Conservation (phyloP, 306 rosid genomes). For the Cucumis hystrix region DNA sequence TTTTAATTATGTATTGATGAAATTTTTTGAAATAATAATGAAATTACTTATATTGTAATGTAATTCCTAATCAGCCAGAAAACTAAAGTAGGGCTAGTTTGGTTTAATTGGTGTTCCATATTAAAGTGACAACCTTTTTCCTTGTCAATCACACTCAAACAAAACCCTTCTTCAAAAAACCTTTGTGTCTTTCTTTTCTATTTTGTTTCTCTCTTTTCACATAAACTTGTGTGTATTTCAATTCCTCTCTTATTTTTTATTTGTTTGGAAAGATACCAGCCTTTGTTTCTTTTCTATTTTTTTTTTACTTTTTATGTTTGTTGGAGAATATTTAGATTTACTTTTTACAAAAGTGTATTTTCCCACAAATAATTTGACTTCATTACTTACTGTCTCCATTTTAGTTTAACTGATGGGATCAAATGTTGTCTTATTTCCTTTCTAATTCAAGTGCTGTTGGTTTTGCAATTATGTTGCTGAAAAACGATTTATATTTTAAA, state of each 20-base stretch:
- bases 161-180: neutral
- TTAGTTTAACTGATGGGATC: neutral
- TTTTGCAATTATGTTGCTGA: too few relatives aligned
- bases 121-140: neutral
- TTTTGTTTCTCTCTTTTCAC: neutral
- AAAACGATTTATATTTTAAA: too few relatives aligned
- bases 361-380: neutral
- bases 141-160: neutral
- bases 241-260: neutral
- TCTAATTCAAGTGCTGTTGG: neutral
- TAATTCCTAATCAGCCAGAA: neutral
- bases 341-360: neutral
- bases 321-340: neutral
- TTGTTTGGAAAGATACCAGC: neutral
- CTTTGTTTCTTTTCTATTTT: neutral
- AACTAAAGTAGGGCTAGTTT: neutral
- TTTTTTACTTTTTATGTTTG: neutral
- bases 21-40: neutral
- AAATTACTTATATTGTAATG: neutral
- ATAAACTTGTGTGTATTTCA: conserved; percentile 2
- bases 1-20: neutral
- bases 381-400: neutral
- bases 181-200: neutral
- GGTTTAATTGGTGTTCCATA: conserved; percentile 1
- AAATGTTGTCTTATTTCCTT: neutral